Evolutionary conservation across 352 stramenopile species (phyloP).

Genomic region (Phytophthora colocasiae): DNA sequence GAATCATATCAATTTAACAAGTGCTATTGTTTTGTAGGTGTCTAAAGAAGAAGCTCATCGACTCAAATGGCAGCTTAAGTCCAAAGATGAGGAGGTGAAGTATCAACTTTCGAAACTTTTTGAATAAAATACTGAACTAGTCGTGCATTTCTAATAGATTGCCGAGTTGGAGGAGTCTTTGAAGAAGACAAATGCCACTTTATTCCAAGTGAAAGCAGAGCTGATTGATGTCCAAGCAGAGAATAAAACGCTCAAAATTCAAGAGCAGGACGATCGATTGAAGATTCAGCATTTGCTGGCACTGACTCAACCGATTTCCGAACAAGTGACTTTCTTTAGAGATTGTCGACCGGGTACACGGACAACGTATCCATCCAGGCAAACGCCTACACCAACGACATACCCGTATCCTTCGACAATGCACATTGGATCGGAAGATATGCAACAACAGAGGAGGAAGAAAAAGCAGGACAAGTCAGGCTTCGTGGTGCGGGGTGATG

Average conservation of each 20-base stretch:
- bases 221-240: slow-evolving; percentile 69
- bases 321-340: slow-evolving; percentile 83
- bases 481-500: slow-evolving; percentile 23
- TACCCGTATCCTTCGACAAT: slow-evolving; percentile 80
- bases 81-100: slow-evolving; percentile 69
- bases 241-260: slow-evolving; percentile 73
- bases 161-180: slow-evolving; percentile 65
- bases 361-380: slow-evolving; percentile 53
- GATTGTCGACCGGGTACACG: slow-evolving; percentile 71
- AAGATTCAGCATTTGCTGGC: slow-evolving; percentile 87
- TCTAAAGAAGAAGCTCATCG: slow-evolving; percentile 81
- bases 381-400: slow-evolving; percentile 36
- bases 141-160: slow-evolving; percentile 42
- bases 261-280: slow-evolving; percentile 74
- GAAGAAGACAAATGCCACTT: slow-evolving; percentile 53
- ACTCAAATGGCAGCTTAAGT: slow-evolving; percentile 76
- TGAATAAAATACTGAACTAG: slow-evolving; percentile 5
- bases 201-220: slow-evolving; percentile 74
- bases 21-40: slow-evolving; percentile 41
- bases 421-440: slow-evolving; percentile 69
- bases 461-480: slow-evolving; percentile 26
- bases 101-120: neutral
- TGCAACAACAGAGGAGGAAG: slow-evolving; percentile 37
- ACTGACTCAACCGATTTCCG: slow-evolving; percentile 82
- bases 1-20: slow-evolving; percentile 2